Evolutionary conservation across 345 rosid species (phyloP).

Genomic region (Durio zibethinus): DNA sequence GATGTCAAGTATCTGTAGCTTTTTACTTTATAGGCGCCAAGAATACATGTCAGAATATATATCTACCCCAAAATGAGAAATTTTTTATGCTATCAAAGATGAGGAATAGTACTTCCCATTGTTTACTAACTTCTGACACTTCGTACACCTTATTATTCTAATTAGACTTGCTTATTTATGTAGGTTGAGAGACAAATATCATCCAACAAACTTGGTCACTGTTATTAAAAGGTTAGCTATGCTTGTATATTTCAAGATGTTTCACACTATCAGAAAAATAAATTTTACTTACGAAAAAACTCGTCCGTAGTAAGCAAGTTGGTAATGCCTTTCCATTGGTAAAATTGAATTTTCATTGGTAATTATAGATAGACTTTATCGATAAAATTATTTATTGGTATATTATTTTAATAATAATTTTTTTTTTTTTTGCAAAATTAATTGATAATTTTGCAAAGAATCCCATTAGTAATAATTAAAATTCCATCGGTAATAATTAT

Average conservation of each 20-base stretch:
- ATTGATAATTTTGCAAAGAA: no score
- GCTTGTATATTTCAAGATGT: background rate
- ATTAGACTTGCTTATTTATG: slow-evolving; percentile 18
- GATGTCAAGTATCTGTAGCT: background rate
- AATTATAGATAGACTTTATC: no score
- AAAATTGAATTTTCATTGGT: background rate
- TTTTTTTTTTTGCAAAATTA: no score
- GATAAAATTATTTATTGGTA: no score
- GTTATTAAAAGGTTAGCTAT: slow-evolving; percentile 74
- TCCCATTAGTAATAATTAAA: no score
- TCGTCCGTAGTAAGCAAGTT: background rate
- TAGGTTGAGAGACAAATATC: slow-evolving; percentile 94
- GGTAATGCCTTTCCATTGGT: background rate
- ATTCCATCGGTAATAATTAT: no score
- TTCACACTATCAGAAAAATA: no score
- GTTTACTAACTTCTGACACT: slow-evolving; percentile 4
- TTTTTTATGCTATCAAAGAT: slow-evolving; percentile 63
- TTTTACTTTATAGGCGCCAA: slow-evolving; percentile 66
- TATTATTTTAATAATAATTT: no score
- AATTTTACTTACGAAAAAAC: no score
- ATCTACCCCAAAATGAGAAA: slow-evolving; percentile 84
- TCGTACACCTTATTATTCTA: slow-evolving; percentile 16
- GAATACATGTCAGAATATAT: slow-evolving; percentile 91
- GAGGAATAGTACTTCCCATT: slow-evolving; percentile 55
- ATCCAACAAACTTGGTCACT: slow-evolving; percentile 79